Base-by-base conservation (phyloP, 163 green algal species). In the Coccomyxa subellipsoidea region DNA sequence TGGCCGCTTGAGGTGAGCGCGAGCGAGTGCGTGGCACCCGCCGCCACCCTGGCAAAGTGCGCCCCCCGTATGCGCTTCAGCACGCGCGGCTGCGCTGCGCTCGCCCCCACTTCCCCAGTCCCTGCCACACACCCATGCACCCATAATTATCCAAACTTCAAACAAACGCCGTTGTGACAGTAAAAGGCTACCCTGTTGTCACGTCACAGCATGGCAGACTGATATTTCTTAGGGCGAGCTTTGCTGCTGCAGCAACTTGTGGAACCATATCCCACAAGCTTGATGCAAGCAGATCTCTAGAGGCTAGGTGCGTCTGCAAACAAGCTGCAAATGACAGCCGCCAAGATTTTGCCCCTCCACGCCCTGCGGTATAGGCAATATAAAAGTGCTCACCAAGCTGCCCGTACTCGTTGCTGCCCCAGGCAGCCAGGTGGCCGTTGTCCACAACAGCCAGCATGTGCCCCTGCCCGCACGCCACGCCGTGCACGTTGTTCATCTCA, bases 401-500 rank as follows among this genome's bases (percentile, higher is more conserved):
- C 36, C 88, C 90, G 32, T 80, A 88, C 69, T 93, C 90, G n/a
- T 53, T 72, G 70, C 66, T 77, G 4, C 88, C 88, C 84, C 84
- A 92, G 8, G 80, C 80, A 27, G 81, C 73, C 0, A 92, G 36
- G 29, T 36, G 47, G 32, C 89, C 89, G 76, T 87, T 77, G 32
- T 90, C 86, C 18, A 89, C 87, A 2, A 94, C 83, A 21, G 88
- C 92, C 73, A 92, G 36, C 37, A 86, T 88, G 83, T 95, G 90
- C 3, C 32, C 35, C 4, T 81, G 47, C 5, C 92, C 92, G 53
- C 86, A 89, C 12, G 88, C 88, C 39, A 88, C 84, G 34, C 84
- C 78, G 38, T 77, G 81, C 15, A 93, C 77, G 0, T 69, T 80
- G 66, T 83, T 38, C 5, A 80, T 76, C 36, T 92, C 91, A 73